phyloP scores from a whole-genome alignment of 345 rosid genomes.

The Firmiana major region DNA sequence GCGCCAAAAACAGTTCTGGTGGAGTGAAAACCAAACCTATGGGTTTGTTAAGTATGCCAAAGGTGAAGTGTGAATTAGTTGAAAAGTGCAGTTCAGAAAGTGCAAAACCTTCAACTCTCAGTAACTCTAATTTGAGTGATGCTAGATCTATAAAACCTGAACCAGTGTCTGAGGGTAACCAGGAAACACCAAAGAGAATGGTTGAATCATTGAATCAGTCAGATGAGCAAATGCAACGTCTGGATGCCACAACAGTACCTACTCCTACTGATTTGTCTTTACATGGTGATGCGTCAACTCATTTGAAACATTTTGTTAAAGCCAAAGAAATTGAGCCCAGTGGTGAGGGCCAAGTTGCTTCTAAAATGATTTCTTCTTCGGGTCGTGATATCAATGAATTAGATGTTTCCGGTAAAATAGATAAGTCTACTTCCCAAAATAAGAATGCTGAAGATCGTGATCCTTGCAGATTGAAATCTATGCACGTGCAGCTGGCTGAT shows the following conservation, averaged over 20 bases:
- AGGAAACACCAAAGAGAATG: slow-evolving; percentile 22
- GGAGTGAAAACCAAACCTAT: slow-evolving; percentile 17
- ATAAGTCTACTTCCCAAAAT: slow-evolving; percentile 26
- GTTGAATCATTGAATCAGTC: slow-evolving; percentile 27
- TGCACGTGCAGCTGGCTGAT: slow-evolving; percentile 23
- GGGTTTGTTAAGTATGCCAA: slow-evolving; percentile 5
- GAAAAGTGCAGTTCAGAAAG: slow-evolving; percentile 29
- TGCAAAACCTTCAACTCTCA: slow-evolving; percentile 19
- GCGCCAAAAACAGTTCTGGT: slow-evolving; percentile 20
- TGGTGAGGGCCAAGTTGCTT: slow-evolving; percentile 19
- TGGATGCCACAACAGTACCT: slow-evolving; percentile 12
- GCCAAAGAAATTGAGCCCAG: slow-evolving; percentile 15
- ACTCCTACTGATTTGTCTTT: slow-evolving; percentile 27
- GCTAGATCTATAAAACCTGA: slow-evolving; percentile 49
- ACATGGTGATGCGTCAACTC: slow-evolving; percentile 14
- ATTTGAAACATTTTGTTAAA: slow-evolving; percentile 10
- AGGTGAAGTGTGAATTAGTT: slow-evolving; percentile 44
- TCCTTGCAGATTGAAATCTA: slow-evolving; percentile 16
- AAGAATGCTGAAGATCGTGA: slow-evolving; percentile 25
- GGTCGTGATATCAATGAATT: slow-evolving; percentile 26
- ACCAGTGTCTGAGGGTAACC: slow-evolving; percentile 31
- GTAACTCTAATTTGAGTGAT: slow-evolving; percentile 25
- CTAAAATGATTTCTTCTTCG: slow-evolving; percentile 16
- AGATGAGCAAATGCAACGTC: slow-evolving; percentile 16
- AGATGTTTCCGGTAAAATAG: slow-evolving; percentile 25